Base-by-base conservation (phyloP, 352 stramenopile genomes). In the Phytopythium vexans region DNA sequence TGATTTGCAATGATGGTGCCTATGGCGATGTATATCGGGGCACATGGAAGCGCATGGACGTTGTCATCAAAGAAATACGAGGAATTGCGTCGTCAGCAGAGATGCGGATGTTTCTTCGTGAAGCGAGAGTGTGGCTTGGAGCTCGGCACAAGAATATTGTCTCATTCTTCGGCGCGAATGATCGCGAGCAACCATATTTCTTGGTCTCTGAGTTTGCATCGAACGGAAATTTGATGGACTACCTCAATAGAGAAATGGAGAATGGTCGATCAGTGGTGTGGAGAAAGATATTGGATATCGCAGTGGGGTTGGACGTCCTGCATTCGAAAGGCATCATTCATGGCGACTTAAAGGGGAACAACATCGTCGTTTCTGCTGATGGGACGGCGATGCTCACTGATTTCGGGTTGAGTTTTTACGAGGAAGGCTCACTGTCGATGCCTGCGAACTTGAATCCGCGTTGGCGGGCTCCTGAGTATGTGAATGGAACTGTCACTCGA, bases 121-220 rank as follows among this genome's bases (percentile, higher is more conserved):
- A 96, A 49, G 92, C 95, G 52, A 76, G 78, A 8, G 72, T 92
- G 7, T 97, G 96, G 88, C 94, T 92, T 50, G 80, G 82, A 34
- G 58, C 97, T 0, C 59, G 71, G 3, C 90, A 98, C 65, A 70
- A 69, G n/a, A 92, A 94, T 63, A 68, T 98, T 27, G 74, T 98
- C 4, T 57, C 73, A 32, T 82, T 98, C 66, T 57, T 64, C 35
- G 58, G 68, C 12, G 71, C 55, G 1, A 60, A 50, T 16, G 41
- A 65, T 9, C 39, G 60, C 34, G 38, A 39, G 0, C 36, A 5
- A 1, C 51, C 44, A 2, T 60, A 37, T 27, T 52, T 57, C 21
- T 50, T 62, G n/a, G 27, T 57, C 37, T 57, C 34, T 41, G 47
- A 53, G 37, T 49, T 52, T 46, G 57, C 49, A 0, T 42, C 39